phyloP scores from a whole-genome alignment of 116 monocot genomes.

The Papilionanthe hybrid region DNA sequence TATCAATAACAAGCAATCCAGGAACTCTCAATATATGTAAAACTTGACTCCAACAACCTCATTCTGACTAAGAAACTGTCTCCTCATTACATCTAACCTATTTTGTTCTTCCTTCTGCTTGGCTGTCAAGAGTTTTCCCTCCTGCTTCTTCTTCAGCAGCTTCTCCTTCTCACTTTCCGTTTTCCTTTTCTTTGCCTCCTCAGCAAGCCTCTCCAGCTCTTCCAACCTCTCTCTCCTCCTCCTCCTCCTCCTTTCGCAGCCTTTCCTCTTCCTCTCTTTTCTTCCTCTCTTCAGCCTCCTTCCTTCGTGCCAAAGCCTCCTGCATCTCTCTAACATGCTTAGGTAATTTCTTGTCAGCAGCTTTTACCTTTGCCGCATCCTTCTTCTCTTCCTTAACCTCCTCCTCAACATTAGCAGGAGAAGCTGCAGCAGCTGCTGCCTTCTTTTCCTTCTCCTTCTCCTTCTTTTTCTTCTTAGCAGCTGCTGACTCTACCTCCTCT shows the following conservation, averaged over 20 bases:
- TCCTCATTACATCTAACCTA: conserved; percentile 73
- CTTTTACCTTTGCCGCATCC: conserved; percentile 43
- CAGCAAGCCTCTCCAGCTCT: conserved; percentile 64
- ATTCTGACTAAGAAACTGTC: conserved; percentile 49
- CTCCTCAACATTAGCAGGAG: conserved; percentile 8
- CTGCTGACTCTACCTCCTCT: conserved; percentile 54
- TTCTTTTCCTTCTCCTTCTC: conserved; percentile 87
- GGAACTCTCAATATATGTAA: conserved; percentile 83
- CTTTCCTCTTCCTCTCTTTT: conserved; percentile 85
- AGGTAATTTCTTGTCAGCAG: conserved; percentile 65
- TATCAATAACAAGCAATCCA: conserved; percentile 95
- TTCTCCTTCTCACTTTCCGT: conserved; percentile 95
- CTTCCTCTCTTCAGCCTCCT: conserved; percentile 72
- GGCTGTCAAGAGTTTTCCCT: conserved; percentile 69
- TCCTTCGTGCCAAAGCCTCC: conserved; percentile 75
- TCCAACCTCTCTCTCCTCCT: conserved; percentile 51
- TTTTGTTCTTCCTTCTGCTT: conserved; percentile 69
- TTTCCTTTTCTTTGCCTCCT: conserved; percentile 84
- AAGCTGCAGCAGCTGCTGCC: conserved; percentile 28
- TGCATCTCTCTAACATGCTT: conserved; percentile 97
- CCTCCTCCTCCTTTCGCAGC: conserved; percentile 74
- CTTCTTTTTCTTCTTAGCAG: conserved; percentile 90
- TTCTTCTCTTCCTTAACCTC: conserved; percentile 28
- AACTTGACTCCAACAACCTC: conserved; percentile 32
- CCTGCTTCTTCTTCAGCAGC: conserved; percentile 72